Conservation (phyloP, 2,329 filamentous ascomycete species). For the Talaromyces sp. region DNA sequence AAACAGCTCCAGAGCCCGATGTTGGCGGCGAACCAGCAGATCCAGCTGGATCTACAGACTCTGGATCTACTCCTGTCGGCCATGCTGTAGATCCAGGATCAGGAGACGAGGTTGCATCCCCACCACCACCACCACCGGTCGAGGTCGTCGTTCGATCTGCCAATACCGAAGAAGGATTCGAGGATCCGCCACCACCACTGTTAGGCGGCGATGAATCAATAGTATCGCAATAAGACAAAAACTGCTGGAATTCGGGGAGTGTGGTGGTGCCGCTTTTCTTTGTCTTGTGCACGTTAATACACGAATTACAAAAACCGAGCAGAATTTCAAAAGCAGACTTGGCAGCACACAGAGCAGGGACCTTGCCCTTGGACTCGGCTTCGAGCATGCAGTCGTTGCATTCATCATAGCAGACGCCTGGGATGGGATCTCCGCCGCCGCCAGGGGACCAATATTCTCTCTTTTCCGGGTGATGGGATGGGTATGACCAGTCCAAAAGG, state of each 20-base stretch:
- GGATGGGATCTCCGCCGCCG: conserved; percentile 19
- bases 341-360: conserved; percentile 10
- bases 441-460: background rate
- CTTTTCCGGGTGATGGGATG: background rate
- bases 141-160: background rate
- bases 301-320: conserved; percentile 5
- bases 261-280: background rate
- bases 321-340: conserved; percentile 13
- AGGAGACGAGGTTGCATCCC: background rate
- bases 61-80: background rate
- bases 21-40: background rate
- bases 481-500: background rate
- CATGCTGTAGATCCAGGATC: background rate
- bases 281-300: conserved; percentile 5
- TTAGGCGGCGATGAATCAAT: background rate
- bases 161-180: background rate
- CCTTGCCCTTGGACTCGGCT: conserved; percentile 47
- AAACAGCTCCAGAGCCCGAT: background rate
- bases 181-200: background rate
- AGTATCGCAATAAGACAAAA: conserved; percentile 11
- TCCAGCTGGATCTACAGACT: background rate
- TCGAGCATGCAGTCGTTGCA: conserved; percentile 51
- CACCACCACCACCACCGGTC: background rate
- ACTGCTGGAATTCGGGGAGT: conserved; percentile 11
- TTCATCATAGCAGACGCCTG: conserved; percentile 46